A percentile compares a stretch with the other conserved stretches of the same genome.
Evolutionary conservation across 108 stramenopile species (phyloP).

Genomic region (Nitzschia putrida): DNA sequence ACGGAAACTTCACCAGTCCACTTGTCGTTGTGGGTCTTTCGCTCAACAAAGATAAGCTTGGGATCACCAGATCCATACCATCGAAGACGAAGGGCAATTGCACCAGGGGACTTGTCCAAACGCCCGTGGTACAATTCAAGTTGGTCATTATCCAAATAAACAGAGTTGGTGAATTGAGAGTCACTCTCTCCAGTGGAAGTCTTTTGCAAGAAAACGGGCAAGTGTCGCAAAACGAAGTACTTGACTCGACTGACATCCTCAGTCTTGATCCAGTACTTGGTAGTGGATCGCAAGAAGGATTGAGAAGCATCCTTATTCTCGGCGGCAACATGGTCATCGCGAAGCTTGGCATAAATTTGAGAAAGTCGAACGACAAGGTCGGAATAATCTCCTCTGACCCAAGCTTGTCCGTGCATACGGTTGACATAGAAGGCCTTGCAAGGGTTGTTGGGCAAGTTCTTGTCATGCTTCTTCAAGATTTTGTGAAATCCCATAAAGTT

Average conservation of each 20-base stretch:
- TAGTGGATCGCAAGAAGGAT: constrained; percentile 87
- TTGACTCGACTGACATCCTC: constrained; percentile 94
- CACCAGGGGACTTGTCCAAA: constrained; percentile 93
- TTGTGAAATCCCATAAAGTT: constrained; percentile 98
- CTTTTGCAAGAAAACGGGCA: constrained; percentile 95
- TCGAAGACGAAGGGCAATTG: constrained; percentile 91
- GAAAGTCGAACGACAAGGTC: constrained; percentile 91
- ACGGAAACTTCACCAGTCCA: constrained; percentile 97
- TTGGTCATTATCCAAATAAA: constrained; percentile 90
- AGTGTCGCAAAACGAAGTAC: constrained; percentile 87
- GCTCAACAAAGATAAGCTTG: constrained; percentile 91
- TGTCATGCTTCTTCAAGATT: constrained; percentile 98
- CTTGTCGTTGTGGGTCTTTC: constrained; percentile 97
- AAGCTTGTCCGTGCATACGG: constrained; percentile 95
- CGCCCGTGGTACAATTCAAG: constrained; percentile 95
- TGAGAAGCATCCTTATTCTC: constrained; percentile 75
- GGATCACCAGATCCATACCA: constrained; percentile 95
- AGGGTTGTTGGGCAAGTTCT: constrained; percentile 78
- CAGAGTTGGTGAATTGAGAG: constrained; percentile 92
- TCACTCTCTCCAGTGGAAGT: constrained; percentile 89
- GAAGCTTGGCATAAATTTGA: constrained; percentile 70
- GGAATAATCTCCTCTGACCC: constrained; percentile 94
- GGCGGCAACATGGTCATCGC: constrained; percentile 81
- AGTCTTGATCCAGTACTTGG: constrained; percentile 98
- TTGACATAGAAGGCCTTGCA: constrained; percentile 91